Evolutionary conservation across 306 rosid species (phyloP).

Genomic region (Comarum palustre): DNA sequence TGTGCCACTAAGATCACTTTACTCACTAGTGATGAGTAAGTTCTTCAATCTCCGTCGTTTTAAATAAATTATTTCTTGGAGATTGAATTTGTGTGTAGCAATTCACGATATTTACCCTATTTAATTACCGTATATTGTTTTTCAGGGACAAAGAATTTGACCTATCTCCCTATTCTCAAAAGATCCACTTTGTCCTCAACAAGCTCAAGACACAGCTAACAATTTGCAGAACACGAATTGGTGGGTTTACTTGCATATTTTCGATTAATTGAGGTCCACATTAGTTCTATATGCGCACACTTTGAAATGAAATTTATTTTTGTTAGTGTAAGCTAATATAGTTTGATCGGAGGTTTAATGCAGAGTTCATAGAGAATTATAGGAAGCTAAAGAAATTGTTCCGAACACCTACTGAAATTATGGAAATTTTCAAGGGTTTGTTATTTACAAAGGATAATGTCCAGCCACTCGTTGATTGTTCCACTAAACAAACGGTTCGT

Average conservation of each 20-base stretch:
- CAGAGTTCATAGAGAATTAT: slow-evolving; percentile 17
- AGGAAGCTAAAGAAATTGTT: slow-evolving; percentile 8
- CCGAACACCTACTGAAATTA: slow-evolving; percentile 32
- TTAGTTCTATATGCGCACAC: too few species aligned
- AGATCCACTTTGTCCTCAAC: slow-evolving; percentile 39
- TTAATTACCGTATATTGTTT: background rate
- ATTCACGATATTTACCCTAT: too few species aligned
- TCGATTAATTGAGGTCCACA: background rate
- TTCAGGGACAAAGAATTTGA: slow-evolving; percentile 41
- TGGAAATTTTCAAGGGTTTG: slow-evolving; percentile 30
- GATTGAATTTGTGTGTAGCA: background rate
- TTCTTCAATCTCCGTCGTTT: background rate
- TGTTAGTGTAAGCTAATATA: too few species aligned
- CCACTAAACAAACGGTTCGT: slow-evolving; percentile 35
- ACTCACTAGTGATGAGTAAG: slow-evolving; percentile 45
- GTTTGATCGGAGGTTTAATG: too few species aligned
- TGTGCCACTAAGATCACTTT: slow-evolving; percentile 41
- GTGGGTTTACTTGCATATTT: slow-evolving; percentile 4
- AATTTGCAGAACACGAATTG: slow-evolving; percentile 31
- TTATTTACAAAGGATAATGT: slow-evolving; percentile 21
- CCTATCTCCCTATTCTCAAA: slow-evolving; percentile 44
- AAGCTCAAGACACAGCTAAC: slow-evolving; percentile 37
- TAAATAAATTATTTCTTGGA: too few species aligned
- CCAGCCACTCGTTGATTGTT: slow-evolving; percentile 46
- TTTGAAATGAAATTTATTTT: background rate